Base-by-base conservation (phyloP, 2,329 filamentous ascomycete genomes). In the Alternaria dauci region DNA sequence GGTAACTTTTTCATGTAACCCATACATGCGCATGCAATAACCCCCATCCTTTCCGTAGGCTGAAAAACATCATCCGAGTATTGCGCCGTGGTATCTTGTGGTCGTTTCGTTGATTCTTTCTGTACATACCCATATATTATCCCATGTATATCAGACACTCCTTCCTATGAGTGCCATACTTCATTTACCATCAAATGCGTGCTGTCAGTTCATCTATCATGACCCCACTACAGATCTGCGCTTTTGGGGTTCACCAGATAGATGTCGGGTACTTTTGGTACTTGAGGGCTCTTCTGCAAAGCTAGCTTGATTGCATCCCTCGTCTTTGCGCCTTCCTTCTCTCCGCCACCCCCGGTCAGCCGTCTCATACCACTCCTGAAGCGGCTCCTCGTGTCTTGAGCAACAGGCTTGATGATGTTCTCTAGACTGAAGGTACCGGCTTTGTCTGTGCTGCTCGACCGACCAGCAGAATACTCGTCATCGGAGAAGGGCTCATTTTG, bases 401-500 rank as follows among this genome's bases (percentile, higher is more conserved):
- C 81, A 6, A 86, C 77, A 0, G 87, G 86, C 61, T 84, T 86
- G 65, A 89, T 85, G 81, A 89, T 88, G 57, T 82, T 87, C 36
- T 74, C 73, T 6, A 74, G 66, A 32, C 59, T 72, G 39, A 73
- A 72, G 11, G 66, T 67, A 5, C 48, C 43, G 7, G 25, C 42
- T 41, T 74, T 74, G 47, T 75, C 73, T 18, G 62, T 61, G 26
- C 56, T 71, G 16, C 60, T 65, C 7, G 69, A 70, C 26, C 79
- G 77, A 48, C 71, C 84, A 66, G 76, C 88, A 81, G 69, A 88
- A 81, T 76, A 59, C 14, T 93, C 91, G 14, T 88, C 88, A 66
- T 97, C 94, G 0, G 92, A 96, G 68, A 94, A 90, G 0, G 91
- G 85, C 52, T 91, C 91, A 42, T 92, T 79, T 39, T 80, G 82